These are phyloP conservation scores for Trichosphaerium sp. DNA, from an alignment of 78 protist genomes.

Conservation along the genomic window DNA sequence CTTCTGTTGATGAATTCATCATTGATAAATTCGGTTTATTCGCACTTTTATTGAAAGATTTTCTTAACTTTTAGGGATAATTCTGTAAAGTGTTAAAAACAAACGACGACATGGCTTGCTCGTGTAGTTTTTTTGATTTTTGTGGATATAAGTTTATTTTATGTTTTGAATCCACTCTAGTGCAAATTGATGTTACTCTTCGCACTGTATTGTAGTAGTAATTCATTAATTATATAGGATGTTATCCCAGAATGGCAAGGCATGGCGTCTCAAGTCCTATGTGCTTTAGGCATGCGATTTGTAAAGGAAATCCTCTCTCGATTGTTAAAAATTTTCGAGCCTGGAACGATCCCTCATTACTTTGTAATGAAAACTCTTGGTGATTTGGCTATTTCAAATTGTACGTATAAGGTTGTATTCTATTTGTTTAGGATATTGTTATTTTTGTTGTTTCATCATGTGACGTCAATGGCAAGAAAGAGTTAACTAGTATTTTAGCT, in stretches of 20 bases:
- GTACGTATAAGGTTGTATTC: conserved; percentile 8
- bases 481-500: too few relatives aligned
- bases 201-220: not conserved
- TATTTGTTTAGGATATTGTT: not conserved
- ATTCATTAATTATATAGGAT: conserved; percentile 11
- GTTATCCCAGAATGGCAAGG: conserved; percentile 63
- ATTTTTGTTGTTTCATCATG: not conserved
- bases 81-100: not conserved
- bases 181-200: not conserved
- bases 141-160: not conserved
- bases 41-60: not conserved
- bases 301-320: conserved; percentile 38
- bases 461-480: too few relatives aligned
- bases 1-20: too few relatives aligned
- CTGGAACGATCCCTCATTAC: conserved; percentile 57
- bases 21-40: too few relatives aligned
- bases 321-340: conserved; percentile 31
- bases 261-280: conserved; percentile 32
- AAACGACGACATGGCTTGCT: not conserved
- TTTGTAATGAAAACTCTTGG: conserved; percentile 53
- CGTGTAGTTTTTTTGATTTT: not conserved
- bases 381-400: conserved; percentile 43
- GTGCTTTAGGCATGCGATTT: conserved; percentile 24
- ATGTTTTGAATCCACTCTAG: not conserved
- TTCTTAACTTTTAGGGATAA: not conserved